These are phyloP conservation scores for Cyclostephanos invisitatus DNA, from an alignment of 108 stramenopile genomes.

Conservation along the genomic window DNA sequence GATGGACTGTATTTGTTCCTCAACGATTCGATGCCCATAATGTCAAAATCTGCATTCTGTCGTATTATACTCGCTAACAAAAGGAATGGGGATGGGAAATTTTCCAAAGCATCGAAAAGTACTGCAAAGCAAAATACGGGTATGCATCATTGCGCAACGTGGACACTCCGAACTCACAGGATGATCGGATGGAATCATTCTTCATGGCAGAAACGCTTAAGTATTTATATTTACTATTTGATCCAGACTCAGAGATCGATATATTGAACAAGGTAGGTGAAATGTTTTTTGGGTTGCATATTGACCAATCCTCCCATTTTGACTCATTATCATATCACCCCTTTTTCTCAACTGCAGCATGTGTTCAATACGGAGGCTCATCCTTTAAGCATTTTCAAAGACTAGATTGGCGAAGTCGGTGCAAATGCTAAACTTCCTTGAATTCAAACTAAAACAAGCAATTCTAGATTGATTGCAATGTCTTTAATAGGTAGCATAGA, in stretches of 20 bases:
- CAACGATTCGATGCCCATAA: slow-evolving; percentile 43
- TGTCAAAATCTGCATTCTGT: slow-evolving; percentile 42
- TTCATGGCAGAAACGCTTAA: slow-evolving; percentile 97
- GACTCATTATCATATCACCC: slow-evolving; percentile 7
- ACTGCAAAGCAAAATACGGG: slow-evolving; percentile 77
- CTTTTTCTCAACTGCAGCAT: slow-evolving; percentile 34
- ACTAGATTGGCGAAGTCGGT: not conserved
- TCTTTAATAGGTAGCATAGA: too few relatives aligned
- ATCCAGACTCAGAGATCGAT: slow-evolving; percentile 89
- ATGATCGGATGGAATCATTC: slow-evolving; percentile 95
- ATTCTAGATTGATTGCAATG: too few relatives aligned
- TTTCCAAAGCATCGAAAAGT: slow-evolving; percentile 89
- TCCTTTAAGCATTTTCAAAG: slow-evolving; percentile 70
- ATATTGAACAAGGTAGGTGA: slow-evolving; percentile 61
- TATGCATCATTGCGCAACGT: slow-evolving; percentile 86
- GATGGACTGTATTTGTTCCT: not conserved
- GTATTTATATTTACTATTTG: slow-evolving; percentile 93
- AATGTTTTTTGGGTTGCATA: not conserved
- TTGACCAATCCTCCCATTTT: not conserved
- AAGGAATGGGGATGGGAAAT: slow-evolving; percentile 97
- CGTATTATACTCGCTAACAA: slow-evolving; percentile 12
- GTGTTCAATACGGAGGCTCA: slow-evolving; percentile 99
- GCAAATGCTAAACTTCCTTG: not conserved
- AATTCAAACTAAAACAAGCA: not conserved
- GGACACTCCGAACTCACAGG: slow-evolving; percentile 34